Percentiles rank a stretch among this genome's conserved stretches.
phyloP scores from a whole-genome alignment of 2,329 filamentous ascomycete species.

The Trichoderma sp. region DNA sequence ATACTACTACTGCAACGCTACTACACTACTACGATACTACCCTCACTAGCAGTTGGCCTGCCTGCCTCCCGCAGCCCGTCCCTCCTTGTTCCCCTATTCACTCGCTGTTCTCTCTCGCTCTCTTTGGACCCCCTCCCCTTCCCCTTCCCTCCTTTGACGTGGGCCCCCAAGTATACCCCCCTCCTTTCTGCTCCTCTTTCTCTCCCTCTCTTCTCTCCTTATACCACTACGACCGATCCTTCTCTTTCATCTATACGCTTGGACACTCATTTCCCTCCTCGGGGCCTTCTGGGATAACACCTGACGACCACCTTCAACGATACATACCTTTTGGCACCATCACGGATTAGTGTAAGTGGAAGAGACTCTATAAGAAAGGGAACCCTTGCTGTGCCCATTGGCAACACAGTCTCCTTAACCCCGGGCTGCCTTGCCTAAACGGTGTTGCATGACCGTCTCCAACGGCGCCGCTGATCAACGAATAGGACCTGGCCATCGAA shows the following conservation, averaged over 20 bases:
- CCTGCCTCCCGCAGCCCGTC: slow-evolving; percentile 16
- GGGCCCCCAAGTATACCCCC: slow-evolving; percentile 6
- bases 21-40: background rate
- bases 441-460: slow-evolving; percentile 27
- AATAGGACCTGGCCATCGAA: slow-evolving; percentile 24
- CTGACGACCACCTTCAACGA: background rate
- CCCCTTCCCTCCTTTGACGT: background rate
- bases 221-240: background rate
- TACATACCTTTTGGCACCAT: slow-evolving; percentile 14
- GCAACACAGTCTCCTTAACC: slow-evolving; percentile 17
- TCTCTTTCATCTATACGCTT: slow-evolving; percentile 4
- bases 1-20: background rate
- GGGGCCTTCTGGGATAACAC: background rate
- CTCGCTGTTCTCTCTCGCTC: background rate
- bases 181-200: background rate
- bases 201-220: background rate
- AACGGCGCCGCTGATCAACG: slow-evolving; percentile 27
- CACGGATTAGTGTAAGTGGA: slow-evolving; percentile 27
- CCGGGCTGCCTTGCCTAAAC: slow-evolving; percentile 26
- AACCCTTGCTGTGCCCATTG: slow-evolving; percentile 21
- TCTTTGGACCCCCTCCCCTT: background rate
- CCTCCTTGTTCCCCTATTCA: slow-evolving; percentile 9
- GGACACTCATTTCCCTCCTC: slow-evolving; percentile 11
- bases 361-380: slow-evolving; percentile 20
- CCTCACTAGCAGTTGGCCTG: slow-evolving; percentile 19